These are phyloP conservation scores for Moesziomyces sp. DNA, from an alignment of 1,284 basidiomycete genomes.

Conservation along the genomic window DNA sequence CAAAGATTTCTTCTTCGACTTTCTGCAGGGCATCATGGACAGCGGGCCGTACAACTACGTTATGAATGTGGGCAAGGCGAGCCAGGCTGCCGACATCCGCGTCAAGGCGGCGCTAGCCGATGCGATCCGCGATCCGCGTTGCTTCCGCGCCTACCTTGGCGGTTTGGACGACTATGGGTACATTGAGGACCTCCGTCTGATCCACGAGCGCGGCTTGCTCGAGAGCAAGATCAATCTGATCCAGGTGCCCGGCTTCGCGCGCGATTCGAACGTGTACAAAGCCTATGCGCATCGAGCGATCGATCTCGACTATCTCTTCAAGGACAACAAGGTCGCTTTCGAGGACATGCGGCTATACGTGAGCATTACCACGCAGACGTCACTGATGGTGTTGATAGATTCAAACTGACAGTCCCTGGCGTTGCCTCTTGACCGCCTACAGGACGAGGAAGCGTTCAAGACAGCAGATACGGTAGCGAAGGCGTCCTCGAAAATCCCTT, in stretches of 20 bases:
- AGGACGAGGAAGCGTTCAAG: constrained; percentile 8
- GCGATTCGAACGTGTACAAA: constrained; percentile 17
- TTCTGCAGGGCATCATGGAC: constrained; percentile 26
- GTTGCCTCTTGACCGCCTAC: background rate
- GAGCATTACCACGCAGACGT: constrained; percentile 2
- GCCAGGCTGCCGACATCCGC: constrained; percentile 38
- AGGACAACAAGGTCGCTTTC: background rate
- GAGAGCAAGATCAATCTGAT: constrained; percentile 35
- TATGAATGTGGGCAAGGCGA: constrained; percentile 26
- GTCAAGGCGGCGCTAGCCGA: constrained; percentile 43
- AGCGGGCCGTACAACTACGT: constrained; percentile 33
- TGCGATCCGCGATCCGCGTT: constrained; percentile 30
- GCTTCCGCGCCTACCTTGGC: constrained; percentile 37
- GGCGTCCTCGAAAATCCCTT: constrained; percentile 1
- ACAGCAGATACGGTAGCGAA: background rate
- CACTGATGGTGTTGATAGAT: background rate
- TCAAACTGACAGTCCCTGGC: background rate
- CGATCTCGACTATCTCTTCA: constrained; percentile 44
- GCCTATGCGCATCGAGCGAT: constrained; percentile 29
- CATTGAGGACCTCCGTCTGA: constrained; percentile 25
- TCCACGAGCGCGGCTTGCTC: constrained; percentile 19
- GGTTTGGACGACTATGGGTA: constrained; percentile 48
- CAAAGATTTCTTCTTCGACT: constrained; percentile 17
- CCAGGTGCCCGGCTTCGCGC: constrained; percentile 36
- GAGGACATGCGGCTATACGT: constrained; percentile 9